phyloP scores from a whole-genome alignment of 441 rosid genomes.

The Erysimum pusillum region DNA sequence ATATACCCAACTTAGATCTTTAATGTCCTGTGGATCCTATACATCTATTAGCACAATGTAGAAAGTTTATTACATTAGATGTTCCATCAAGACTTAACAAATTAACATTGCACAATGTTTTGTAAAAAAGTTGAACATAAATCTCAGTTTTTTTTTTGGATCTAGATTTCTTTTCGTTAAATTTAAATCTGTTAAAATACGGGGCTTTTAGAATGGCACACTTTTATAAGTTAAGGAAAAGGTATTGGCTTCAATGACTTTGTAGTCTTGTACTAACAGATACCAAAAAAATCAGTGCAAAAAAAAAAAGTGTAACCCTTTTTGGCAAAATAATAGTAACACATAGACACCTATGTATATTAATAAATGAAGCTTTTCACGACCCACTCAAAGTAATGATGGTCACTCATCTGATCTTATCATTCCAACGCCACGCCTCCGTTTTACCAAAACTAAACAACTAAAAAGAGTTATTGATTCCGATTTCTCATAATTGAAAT shows the following conservation, averaged over 20 bases:
- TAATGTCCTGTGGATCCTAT: too few species aligned
- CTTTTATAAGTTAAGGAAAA: neutral
- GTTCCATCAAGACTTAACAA: neutral
- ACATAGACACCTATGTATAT: neutral
- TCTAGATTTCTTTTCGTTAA: too few species aligned
- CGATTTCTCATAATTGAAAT: neutral
- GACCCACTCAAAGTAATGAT: constrained; percentile 18
- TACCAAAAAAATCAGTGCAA: neutral
- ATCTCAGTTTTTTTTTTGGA: too few species aligned
- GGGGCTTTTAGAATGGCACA: neutral
- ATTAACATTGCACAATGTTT: neutral
- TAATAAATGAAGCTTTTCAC: neutral
- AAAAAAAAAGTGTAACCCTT: neutral
- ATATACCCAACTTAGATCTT: too few species aligned
- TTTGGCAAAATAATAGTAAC: neutral
- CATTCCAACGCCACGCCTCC: constrained; percentile 16
- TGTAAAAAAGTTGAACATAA: neutral
- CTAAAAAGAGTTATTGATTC: neutral
- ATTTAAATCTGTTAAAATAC: neutral
- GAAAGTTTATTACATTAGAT: neutral
- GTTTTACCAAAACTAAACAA: neutral
- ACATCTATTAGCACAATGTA: too few species aligned
- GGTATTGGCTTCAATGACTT: neutral
- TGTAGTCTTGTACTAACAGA: neutral
- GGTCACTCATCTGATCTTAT: constrained; percentile 8